phyloP scores from a whole-genome alignment of 805 yeast genomes.

The Metschnikowia gelsemii region DNA sequence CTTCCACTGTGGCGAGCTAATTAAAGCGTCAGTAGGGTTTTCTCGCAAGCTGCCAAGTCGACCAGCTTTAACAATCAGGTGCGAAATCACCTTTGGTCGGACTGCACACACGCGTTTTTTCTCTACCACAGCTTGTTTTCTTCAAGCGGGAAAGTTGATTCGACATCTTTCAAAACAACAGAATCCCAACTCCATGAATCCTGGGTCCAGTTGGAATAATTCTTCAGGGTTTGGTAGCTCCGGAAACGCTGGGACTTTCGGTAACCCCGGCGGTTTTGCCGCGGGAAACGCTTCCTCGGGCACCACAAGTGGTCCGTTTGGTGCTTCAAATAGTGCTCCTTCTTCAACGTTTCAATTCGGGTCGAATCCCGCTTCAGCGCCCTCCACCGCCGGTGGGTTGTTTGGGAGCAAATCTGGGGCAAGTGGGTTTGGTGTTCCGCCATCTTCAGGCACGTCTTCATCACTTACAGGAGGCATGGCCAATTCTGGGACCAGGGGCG shows the following conservation, averaged over 20 bases:
- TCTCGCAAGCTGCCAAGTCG: too few relatives aligned
- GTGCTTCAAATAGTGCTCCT: conserved; percentile 1
- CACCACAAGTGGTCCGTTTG: conserved; percentile 1
- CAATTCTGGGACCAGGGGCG: conserved; percentile 1
- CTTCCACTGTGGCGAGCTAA: too few relatives aligned
- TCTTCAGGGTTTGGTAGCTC: conserved; percentile 17
- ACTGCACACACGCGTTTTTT: conserved; percentile 3
- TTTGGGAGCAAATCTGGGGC: conserved; percentile 4
- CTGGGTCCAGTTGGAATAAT: conserved; percentile 18
- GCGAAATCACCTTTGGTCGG: neutral
- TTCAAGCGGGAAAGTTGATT: neutral
- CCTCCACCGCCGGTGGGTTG: conserved; percentile 6
- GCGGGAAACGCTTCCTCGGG: conserved; percentile 5
- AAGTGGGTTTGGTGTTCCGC: neutral
- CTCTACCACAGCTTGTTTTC: neutral
- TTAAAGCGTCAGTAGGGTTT: too few relatives aligned
- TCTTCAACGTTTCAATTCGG: conserved; percentile 2
- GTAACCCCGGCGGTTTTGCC: conserved; percentile 10
- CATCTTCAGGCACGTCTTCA: conserved; percentile 1
- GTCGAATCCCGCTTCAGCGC: conserved; percentile 1
- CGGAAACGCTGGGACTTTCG: conserved; percentile 8
- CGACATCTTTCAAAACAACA: neutral
- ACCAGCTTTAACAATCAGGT: neutral
- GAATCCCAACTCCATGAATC: conserved; percentile 10
- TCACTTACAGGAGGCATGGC: conserved; percentile 8